These are phyloP conservation scores for Clonostachys rhizophaga DNA, from an alignment of 2,329 filamentous ascomycete species.

Conservation along the genomic window DNA sequence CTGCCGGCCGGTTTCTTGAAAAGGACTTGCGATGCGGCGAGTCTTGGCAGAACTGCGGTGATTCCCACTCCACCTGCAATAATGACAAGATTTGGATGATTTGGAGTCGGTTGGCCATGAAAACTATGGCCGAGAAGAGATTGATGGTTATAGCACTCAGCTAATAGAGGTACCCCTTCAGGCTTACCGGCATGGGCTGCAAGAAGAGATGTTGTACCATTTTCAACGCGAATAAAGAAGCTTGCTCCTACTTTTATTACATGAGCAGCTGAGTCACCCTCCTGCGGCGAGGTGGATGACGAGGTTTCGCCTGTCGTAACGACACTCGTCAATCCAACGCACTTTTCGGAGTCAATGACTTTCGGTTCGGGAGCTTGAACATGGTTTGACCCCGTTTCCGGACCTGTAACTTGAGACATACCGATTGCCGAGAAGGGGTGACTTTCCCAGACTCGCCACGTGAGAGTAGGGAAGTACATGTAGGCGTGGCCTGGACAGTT, in stretches of 20 bases:
- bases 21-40: background rate
- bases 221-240: slow-evolving; percentile 7
- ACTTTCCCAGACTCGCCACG: slow-evolving; percentile 19
- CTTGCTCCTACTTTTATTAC: slow-evolving; percentile 4
- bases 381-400: background rate
- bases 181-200: background rate
- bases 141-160: slow-evolving; percentile 9
- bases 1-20: background rate
- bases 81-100: slow-evolving; percentile 11
- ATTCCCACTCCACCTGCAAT: slow-evolving; percentile 20
- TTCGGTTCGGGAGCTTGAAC: background rate
- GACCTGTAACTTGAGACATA: background rate
- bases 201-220: slow-evolving; percentile 7
- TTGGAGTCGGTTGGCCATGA: slow-evolving; percentile 1
- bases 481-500: slow-evolving; percentile 15
- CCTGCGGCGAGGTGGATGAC: background rate
- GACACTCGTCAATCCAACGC: too few relatives aligned
- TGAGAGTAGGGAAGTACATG: slow-evolving; percentile 16
- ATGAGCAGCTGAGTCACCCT: background rate
- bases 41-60: slow-evolving; percentile 11
- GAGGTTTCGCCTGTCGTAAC: background rate
- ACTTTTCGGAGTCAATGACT: background rate
- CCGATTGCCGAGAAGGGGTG: slow-evolving; percentile 19
- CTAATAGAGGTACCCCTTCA: slow-evolving; percentile 6
- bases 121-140: background rate